Conservation (phyloP, 768 basidiomycete genomes). For the Phanerochaete sordida region DNA sequence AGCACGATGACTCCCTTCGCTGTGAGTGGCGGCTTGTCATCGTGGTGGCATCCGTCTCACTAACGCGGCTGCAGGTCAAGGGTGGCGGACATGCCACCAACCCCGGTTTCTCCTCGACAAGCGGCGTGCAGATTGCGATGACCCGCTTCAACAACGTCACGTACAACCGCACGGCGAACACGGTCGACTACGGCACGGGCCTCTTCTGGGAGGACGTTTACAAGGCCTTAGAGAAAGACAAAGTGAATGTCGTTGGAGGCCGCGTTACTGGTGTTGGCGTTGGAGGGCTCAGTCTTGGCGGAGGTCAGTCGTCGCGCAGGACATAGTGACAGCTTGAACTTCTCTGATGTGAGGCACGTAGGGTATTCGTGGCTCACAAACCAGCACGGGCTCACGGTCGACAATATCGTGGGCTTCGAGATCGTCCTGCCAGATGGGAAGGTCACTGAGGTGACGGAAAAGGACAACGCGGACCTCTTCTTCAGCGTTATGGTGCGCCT, state of each 20-base stretch:
- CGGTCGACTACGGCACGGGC: conserved; percentile 31
- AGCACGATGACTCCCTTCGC: conserved; percentile 49
- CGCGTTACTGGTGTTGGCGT: conserved; percentile 47
- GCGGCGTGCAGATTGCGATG: conserved; percentile 34
- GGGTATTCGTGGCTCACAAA: conserved; percentile 60
- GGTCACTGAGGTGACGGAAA: conserved; percentile 26
- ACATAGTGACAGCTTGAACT: too few species aligned
- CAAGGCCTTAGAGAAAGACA: conserved; percentile 42
- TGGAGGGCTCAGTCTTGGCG: conserved; percentile 40
- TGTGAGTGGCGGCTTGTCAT: conserved; percentile 28
- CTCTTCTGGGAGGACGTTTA: conserved; percentile 71
- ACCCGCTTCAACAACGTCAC: conserved; percentile 24
- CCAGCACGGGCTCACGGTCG: conserved; percentile 54
- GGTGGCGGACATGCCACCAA: conserved; percentile 32
- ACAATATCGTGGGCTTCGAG: conserved; percentile 52
- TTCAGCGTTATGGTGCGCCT: conserved; percentile 38
- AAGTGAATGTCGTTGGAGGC: conserved; percentile 56
- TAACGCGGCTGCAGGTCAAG: conserved; percentile 25
- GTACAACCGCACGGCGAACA: conserved; percentile 16
- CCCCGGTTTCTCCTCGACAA: conserved; percentile 32
- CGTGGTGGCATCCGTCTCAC: neutral
- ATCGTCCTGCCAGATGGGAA: conserved; percentile 55
- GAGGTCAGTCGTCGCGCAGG: conserved; percentile 33
- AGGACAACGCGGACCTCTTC: conserved; percentile 36
- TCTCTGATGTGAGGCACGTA: neutral